phyloP scores from a whole-genome alignment of 805 yeast species.

The Torulaspora delbrueckii region DNA sequence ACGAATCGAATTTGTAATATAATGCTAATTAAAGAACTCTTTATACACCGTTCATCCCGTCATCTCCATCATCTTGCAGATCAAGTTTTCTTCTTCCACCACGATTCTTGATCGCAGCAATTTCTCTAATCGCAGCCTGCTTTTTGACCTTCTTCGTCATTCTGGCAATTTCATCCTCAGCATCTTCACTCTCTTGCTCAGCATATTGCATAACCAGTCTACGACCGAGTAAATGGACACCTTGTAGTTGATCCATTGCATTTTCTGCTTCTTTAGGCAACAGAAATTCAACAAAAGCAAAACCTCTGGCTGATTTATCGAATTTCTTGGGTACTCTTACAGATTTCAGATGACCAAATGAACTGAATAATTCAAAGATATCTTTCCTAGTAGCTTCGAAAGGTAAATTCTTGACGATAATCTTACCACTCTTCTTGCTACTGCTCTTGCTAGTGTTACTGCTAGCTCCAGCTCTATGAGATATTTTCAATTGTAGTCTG shows the following conservation, averaged over 20 bases:
- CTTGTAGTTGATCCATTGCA: conserved; percentile 90
- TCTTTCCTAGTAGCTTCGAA: conserved; percentile 94
- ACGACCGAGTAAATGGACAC: conserved; percentile 95
- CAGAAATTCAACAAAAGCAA: conserved; percentile 92
- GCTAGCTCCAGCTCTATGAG: conserved; percentile 61
- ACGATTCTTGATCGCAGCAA: conserved; percentile 61
- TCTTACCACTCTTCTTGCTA: conserved; percentile 54
- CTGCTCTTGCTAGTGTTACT: conserved; percentile 33
- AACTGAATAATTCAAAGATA: conserved; percentile 84
- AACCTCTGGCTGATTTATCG: conserved; percentile 92
- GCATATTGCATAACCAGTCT: conserved; percentile 92
- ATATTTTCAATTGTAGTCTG: conserved; percentile 78
- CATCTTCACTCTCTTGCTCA: conserved; percentile 71
- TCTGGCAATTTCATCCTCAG: conserved; percentile 83
- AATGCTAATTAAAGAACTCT: conserved; percentile 1
- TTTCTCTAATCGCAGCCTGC: conserved; percentile 73
- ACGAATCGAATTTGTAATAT: neutral
- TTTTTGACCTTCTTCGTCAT: conserved; percentile 82
- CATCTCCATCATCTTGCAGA: conserved; percentile 41
- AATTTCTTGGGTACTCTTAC: conserved; percentile 95
- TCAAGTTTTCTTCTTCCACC: conserved; percentile 72
- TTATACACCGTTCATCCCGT: conserved; percentile 25
- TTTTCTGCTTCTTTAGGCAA: conserved; percentile 85
- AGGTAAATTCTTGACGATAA: conserved; percentile 93
- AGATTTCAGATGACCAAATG: conserved; percentile 91